Evolutionary conservation across 192 early-diverging fungal species (phyloP).

Genomic region (Rhizophagus clarus): DNA sequence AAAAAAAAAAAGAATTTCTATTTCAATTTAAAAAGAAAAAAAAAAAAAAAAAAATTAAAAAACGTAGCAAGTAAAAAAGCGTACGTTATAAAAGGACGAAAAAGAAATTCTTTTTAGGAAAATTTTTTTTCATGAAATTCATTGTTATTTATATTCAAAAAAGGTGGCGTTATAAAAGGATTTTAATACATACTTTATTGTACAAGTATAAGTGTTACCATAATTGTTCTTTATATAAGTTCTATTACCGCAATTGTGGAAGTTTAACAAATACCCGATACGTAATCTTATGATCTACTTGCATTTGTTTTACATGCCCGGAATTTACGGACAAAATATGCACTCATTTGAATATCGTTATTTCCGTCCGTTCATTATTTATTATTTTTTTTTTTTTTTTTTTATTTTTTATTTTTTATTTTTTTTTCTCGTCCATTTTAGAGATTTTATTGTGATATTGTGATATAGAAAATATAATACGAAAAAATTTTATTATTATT

Average conservation of each 20-base stretch:
- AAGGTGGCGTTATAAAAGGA: not conserved
- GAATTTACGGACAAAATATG: too few species aligned
- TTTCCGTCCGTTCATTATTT: too few species aligned
- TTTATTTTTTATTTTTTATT: too few species aligned
- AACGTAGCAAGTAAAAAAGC: not conserved
- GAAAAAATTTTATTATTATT: too few species aligned
- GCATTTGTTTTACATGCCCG: not conserved
- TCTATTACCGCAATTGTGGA: not conserved
- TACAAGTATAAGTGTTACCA: not conserved
- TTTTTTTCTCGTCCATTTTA: too few species aligned
- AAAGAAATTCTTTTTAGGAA: not conserved
- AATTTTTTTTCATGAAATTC: not conserved
- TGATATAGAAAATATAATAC: too few species aligned
- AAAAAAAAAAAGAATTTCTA: slow-evolving; percentile 4
- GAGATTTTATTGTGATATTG: too few species aligned
- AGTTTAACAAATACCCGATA: not conserved
- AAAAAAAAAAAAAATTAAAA: not conserved
- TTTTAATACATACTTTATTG: not conserved
- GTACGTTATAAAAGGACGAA: not conserved
- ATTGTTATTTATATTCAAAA: not conserved
- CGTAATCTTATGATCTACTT: not conserved
- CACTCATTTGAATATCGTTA: not conserved
- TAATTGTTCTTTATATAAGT: not conserved
- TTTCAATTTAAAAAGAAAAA: too few species aligned
- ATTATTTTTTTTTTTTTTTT: too few species aligned